A percentile compares a stretch with the other conserved stretches of the same genome.
These are phyloP conservation scores for Microthyrium microscopicum DNA, from an alignment of 2,329 filamentous ascomycete species.

Conservation along the genomic window DNA sequence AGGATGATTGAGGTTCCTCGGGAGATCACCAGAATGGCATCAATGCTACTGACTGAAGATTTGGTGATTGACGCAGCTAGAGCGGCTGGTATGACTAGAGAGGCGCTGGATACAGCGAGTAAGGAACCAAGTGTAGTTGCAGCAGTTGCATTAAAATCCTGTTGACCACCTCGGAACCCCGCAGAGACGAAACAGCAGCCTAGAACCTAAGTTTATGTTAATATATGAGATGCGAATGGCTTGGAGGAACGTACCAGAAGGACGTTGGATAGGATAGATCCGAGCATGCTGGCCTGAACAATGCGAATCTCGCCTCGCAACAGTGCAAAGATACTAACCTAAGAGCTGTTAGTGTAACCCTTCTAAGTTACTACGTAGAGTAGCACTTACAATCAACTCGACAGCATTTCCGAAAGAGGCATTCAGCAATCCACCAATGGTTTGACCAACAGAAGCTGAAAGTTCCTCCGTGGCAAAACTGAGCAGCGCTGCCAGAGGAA, in stretches of 20 bases:
- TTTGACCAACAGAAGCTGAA: constrained; percentile 53
- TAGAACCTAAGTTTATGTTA: constrained; percentile 36
- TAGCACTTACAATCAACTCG: constrained; percentile 51
- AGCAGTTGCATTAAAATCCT: constrained; percentile 53
- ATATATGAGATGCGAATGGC: constrained; percentile 62
- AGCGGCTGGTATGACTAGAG: constrained; percentile 35
- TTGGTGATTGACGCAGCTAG: constrained; percentile 30
- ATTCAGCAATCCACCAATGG: constrained; percentile 56
- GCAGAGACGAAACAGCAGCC: constrained; percentile 37
- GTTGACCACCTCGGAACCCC: constrained; percentile 27
- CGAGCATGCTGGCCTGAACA: constrained; percentile 95
- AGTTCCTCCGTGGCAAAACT: constrained; percentile 69
- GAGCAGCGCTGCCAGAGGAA: constrained; percentile 56
- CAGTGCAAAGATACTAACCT: constrained; percentile 88
- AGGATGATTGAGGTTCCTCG: constrained; percentile 37
- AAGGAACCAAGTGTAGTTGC: constrained; percentile 58
- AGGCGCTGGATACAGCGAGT: constrained; percentile 39
- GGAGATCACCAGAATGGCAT: constrained; percentile 32
- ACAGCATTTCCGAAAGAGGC: constrained; percentile 69
- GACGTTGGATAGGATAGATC: constrained; percentile 87
- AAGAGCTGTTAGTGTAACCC: constrained; percentile 9
- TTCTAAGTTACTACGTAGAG: not conserved
- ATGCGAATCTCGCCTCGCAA: constrained; percentile 76
- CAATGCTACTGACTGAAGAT: constrained; percentile 13
- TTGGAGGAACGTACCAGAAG: constrained; percentile 50